Percentiles rank a stretch among this genome's conserved stretches.
These are phyloP conservation scores for Fraxinus anomala DNA, from an alignment of 257 asterid species.

Conservation along the genomic window DNA sequence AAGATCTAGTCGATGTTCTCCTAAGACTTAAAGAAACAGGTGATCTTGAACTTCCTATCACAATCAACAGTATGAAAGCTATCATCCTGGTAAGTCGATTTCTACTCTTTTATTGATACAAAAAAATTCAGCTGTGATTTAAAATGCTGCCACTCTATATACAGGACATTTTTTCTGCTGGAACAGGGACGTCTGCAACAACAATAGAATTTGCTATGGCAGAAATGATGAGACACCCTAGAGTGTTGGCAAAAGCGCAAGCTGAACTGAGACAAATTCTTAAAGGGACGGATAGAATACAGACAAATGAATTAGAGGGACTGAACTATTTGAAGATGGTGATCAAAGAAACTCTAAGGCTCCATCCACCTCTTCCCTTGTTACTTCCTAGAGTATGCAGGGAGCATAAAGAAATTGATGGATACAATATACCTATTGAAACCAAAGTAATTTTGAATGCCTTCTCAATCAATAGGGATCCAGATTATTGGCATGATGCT, in stretches of 20 bases:
- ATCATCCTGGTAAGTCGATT: neutral
- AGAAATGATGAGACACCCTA: conserved; percentile 33
- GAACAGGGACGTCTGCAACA: conserved; percentile 29
- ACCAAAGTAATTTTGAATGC: conserved; percentile 28
- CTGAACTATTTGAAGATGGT: conserved; percentile 32
- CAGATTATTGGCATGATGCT: conserved; percentile 27
- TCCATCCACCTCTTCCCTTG: conserved; percentile 34
- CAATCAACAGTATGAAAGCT: neutral
- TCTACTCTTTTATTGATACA: neutral
- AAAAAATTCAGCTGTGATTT: neutral
- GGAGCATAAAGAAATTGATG: neutral
- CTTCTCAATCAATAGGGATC: conserved; percentile 34
- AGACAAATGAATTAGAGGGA: conserved; percentile 21
- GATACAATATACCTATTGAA: conserved; percentile 22
- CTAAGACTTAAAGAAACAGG: neutral
- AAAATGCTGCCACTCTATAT: neutral
- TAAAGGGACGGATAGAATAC: conserved; percentile 16
- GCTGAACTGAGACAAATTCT: conserved; percentile 26
- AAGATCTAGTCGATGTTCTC: neutral
- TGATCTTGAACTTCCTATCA: neutral
- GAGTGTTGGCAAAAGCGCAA: conserved; percentile 25
- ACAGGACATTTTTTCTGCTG: conserved; percentile 31
- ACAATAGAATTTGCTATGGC: conserved; percentile 32
- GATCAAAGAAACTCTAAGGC: conserved; percentile 32
- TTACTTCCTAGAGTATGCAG: conserved; percentile 25